Percentiles rank a stretch among this genome's conserved stretches.
Evolutionary conservation across 148 eudicot species (phyloP).

Genomic region (Rhododendron ferrugineum): DNA sequence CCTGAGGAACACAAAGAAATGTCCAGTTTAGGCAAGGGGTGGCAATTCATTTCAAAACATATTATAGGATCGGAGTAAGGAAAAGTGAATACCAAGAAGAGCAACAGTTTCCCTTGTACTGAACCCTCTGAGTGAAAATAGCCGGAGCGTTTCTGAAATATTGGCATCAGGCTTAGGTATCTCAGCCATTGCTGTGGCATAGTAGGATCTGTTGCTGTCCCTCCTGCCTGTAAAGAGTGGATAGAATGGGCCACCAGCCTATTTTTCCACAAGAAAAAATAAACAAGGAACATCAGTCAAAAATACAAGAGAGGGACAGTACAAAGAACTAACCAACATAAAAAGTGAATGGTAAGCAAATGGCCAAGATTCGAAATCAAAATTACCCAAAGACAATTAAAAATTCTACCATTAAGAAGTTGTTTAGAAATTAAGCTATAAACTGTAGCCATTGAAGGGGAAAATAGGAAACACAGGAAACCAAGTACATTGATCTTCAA

Average conservation of each 20-base stretch:
- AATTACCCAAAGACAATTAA: background rate
- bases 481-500: background rate
- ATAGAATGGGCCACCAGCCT: slow-evolving; percentile 20
- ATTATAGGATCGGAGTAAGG: background rate
- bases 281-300: background rate
- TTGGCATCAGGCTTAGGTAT: slow-evolving; percentile 11
- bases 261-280: background rate
- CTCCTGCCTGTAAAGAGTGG: slow-evolving; percentile 16
- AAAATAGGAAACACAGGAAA: background rate
- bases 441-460: background rate
- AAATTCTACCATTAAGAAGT: background rate
- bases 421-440: background rate
- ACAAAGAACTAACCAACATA: background rate
- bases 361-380: background rate
- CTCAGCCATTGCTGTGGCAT: slow-evolving; percentile 8
- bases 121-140: slow-evolving; percentile 13
- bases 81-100: slow-evolving; percentile 15
- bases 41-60: background rate
- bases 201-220: slow-evolving; percentile 9
- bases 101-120: slow-evolving; percentile 13
- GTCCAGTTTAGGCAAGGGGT: background rate
- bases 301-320: too few species aligned
- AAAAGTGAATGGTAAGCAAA: background rate
- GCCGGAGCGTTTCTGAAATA: slow-evolving; percentile 7
- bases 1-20: slow-evolving; percentile 20